phyloP scores from a whole-genome alignment of 371 early-diverging fungal genomes.

The Zychaea mexicana region DNA sequence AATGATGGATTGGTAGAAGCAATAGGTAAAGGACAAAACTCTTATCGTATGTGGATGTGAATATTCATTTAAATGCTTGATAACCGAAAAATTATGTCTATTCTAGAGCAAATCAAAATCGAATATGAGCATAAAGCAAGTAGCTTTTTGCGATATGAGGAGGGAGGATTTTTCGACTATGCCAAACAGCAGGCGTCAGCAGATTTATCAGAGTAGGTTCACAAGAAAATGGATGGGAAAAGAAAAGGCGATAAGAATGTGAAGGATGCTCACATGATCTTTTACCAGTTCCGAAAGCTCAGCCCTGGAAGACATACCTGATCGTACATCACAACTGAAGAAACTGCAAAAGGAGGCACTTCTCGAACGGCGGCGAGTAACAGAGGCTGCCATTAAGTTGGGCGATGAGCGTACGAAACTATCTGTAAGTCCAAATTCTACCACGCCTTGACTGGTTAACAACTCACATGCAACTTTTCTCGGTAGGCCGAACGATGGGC shows the following conservation, averaged over 20 bases:
- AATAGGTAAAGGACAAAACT: conserved; percentile 15
- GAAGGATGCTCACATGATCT: not conserved
- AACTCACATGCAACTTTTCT: not conserved
- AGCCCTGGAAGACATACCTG: conserved; percentile 19
- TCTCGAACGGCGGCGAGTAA: conserved; percentile 28
- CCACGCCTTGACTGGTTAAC: not conserved
- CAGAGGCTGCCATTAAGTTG: conserved; percentile 39
- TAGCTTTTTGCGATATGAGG: conserved; percentile 35
- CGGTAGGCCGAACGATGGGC: conserved; percentile 43
- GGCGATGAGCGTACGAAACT: conserved; percentile 35
- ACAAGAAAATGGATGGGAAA: not conserved
- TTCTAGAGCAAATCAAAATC: conserved; percentile 16
- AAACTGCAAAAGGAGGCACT: conserved; percentile 18
- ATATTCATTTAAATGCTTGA: no score
- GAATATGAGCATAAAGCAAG: conserved; percentile 34
- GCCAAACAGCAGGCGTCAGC: conserved; percentile 13
- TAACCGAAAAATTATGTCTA: no score
- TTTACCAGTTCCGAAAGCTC: conserved; percentile 31
- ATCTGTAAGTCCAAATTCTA: conserved; percentile 18
- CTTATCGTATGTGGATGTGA: no score
- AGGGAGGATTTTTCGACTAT: conserved; percentile 48
- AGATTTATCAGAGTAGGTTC: conserved; percentile 37
- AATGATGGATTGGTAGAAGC: conserved; percentile 30
- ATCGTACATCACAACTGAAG: conserved; percentile 8
- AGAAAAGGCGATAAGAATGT: not conserved